Evolutionary conservation across 805 yeast genomes (phyloP).

Genomic region (Ogataea trehalophila): DNA sequence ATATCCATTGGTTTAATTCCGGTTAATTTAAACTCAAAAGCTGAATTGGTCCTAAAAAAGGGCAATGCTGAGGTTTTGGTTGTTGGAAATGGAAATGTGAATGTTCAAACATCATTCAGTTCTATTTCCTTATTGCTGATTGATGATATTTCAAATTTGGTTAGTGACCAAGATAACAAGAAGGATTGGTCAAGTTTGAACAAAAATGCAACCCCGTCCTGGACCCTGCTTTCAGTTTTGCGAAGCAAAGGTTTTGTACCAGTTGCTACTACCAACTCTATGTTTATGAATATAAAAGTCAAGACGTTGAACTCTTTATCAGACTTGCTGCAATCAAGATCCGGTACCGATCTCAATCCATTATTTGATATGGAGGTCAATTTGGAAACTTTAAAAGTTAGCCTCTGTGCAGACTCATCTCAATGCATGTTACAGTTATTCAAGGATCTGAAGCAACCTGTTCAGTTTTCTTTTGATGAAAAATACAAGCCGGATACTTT

Average conservation of each 20-base stretch:
- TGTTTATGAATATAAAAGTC: slow-evolving; percentile 30
- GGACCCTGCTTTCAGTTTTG: slow-evolving; percentile 40
- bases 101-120: slow-evolving; percentile 37
- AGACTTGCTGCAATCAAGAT: neutral
- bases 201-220: slow-evolving; percentile 19
- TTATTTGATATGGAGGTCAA: slow-evolving; percentile 42
- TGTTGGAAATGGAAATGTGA: slow-evolving; percentile 20
- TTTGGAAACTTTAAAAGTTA: slow-evolving; percentile 44
- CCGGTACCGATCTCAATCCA: slow-evolving; percentile 20
- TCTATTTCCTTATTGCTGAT: slow-evolving; percentile 50
- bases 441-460: slow-evolving; percentile 68
- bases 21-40: slow-evolving; percentile 49
- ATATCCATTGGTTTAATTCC: slow-evolving; percentile 63
- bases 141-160: slow-evolving; percentile 49
- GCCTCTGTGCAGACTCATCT: slow-evolving; percentile 80
- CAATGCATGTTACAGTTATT: slow-evolving; percentile 64
- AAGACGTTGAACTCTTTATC: slow-evolving; percentile 4
- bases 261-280: slow-evolving; percentile 42
- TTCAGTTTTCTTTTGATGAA: slow-evolving; percentile 52
- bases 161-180: slow-evolving; percentile 26
- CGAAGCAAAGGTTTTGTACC: slow-evolving; percentile 46
- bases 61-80: slow-evolving; percentile 49
- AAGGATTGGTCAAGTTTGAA: slow-evolving; percentile 22
- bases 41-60: slow-evolving; percentile 44
- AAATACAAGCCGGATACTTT: slow-evolving; percentile 44